phyloP scores from a whole-genome alignment of 768 basidiomycete genomes.

The Russula dissimulans region DNA sequence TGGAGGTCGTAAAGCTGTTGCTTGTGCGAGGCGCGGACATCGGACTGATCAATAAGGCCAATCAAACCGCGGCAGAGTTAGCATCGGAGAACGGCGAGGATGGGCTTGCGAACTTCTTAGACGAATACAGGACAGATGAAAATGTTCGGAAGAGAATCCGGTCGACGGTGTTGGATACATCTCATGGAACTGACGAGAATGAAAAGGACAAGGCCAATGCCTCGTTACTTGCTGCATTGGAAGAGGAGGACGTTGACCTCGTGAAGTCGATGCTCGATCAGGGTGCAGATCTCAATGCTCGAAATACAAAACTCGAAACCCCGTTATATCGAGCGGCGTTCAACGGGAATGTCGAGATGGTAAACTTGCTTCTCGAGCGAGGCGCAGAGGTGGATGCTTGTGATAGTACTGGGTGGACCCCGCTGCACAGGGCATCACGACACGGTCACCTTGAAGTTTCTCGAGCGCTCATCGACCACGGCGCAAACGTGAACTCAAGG shows the following conservation, averaged over 20 bases:
- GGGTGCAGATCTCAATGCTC: background rate
- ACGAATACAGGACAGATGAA: background rate
- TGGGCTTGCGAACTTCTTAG: background rate
- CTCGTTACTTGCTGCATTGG: background rate
- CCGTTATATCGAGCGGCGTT: background rate
- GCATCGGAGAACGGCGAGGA: background rate
- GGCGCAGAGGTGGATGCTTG: background rate
- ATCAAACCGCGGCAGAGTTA: no score
- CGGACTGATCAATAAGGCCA: background rate
- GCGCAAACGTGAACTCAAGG: no score
- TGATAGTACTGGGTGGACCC: no score
- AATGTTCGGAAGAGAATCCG: background rate
- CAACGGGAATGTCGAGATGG: background rate
- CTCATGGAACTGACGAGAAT: background rate
- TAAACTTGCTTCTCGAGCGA: background rate
- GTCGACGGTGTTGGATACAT: background rate
- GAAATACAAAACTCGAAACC: background rate
- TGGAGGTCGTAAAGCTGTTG: background rate
- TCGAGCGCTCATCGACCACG: no score
- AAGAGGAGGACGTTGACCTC: background rate
- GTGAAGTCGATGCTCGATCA: background rate
- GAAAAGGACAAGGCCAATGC: no score
- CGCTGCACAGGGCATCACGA: no score
- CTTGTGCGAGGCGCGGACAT: background rate
- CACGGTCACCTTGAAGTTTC: no score